phyloP scores from a whole-genome alignment of 1,139 yeast species.

The Protomyces inouyei region DNA sequence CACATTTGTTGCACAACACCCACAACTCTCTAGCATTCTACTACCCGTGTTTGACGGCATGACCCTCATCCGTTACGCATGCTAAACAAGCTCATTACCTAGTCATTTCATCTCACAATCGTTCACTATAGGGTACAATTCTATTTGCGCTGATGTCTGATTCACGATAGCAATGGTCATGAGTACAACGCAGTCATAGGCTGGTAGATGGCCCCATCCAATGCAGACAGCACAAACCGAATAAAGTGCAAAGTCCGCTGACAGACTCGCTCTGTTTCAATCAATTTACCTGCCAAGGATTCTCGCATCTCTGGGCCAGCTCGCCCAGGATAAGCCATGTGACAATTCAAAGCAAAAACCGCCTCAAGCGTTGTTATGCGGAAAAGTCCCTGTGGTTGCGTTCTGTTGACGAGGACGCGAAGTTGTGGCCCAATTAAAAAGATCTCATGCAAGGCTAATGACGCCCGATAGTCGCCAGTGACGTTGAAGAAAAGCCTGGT shows the following conservation, averaged over 20 bases:
- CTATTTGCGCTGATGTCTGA: too few species aligned
- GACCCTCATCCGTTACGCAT: conserved; percentile 8
- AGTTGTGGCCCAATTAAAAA: neutral
- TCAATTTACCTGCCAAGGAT: neutral
- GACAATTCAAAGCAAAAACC: neutral
- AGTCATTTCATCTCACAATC: too few species aligned
- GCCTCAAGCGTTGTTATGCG: neutral
- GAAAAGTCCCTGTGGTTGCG: neutral
- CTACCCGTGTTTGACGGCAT: conserved; percentile 20
- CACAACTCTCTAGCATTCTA: conserved; percentile 1
- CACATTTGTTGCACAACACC: neutral
- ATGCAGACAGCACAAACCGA: neutral
- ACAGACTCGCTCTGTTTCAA: neutral
- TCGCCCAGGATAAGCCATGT: neutral
- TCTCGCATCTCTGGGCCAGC: neutral
- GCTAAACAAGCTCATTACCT: too few species aligned
- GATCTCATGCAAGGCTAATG: neutral
- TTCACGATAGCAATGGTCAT: neutral
- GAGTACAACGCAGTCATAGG: neutral
- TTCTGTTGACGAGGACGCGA: neutral
- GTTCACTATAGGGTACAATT: too few species aligned
- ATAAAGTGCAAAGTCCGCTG: neutral
- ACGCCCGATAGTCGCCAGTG: neutral
- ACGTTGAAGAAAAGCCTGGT: neutral
- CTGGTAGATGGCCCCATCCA: neutral